Percentiles rank a stretch among this genome's conserved stretches.
Conservation (phyloP, 2,329 filamentous ascomycete species). For the Alternaria sp. region DNA sequence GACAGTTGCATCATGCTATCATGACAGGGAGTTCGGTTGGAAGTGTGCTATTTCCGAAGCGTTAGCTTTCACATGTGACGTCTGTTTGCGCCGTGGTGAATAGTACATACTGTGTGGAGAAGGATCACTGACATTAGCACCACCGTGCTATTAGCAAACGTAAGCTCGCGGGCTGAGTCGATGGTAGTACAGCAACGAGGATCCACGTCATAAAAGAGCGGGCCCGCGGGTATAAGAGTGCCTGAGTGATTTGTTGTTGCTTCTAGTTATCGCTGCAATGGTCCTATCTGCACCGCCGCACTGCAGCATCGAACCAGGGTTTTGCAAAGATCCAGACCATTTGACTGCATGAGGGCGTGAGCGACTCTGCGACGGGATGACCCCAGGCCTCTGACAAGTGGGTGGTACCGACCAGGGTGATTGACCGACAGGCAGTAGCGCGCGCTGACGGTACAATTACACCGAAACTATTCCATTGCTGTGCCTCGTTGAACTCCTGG, state of each 20-base stretch:
- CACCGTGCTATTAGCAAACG: slow-evolving; percentile 2
- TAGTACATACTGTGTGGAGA: slow-evolving; percentile 3
- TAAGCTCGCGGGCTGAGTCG: slow-evolving; percentile 11
- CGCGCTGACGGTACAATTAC: slow-evolving; percentile 16
- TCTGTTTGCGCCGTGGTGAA: background rate
- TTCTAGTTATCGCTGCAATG: background rate
- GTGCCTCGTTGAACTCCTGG: background rate
- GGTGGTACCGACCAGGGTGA: background rate
- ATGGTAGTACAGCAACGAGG: background rate
- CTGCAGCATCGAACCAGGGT: background rate
- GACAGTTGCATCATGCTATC: slow-evolving; percentile 10
- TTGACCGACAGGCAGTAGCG: slow-evolving; percentile 13
- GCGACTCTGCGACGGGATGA: background rate
- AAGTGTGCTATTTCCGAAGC: slow-evolving; percentile 2
- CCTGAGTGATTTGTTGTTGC: background rate
- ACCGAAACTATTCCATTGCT: slow-evolving; percentile 2
- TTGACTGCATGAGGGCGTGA: slow-evolving; percentile 4
- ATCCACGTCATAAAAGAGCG: background rate
- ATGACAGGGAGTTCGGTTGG: background rate
- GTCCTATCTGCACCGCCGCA: background rate
- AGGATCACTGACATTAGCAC: slow-evolving; percentile 1
- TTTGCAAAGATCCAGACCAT: slow-evolving; percentile 2
- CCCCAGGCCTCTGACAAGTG: slow-evolving; percentile 7
- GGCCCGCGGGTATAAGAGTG: slow-evolving; percentile 1
- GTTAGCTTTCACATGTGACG: background rate